A percentile compares a stretch with the other conserved stretches of the same genome.
phyloP scores from a whole-genome alignment of 2,329 filamentous ascomycete genomes.

The Ophiognomonia clavigignenti-juglandacearum region DNA sequence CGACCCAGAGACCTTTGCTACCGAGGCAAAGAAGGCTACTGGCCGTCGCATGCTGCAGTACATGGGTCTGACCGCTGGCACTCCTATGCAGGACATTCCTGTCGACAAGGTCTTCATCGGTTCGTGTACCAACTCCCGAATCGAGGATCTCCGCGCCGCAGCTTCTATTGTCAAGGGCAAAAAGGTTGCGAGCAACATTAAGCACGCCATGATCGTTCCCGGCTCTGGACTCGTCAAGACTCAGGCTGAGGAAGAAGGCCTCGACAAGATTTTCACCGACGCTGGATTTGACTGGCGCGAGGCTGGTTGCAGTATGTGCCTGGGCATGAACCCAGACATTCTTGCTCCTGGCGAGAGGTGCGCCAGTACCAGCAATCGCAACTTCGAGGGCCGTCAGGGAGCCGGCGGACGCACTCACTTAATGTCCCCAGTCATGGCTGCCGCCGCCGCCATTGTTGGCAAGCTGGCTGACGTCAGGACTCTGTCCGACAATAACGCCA shows the following conservation, averaged over 20 bases:
- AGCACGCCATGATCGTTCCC: slow-evolving; percentile 92
- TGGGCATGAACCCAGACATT: slow-evolving; percentile 99
- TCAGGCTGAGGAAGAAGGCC: slow-evolving; percentile 83
- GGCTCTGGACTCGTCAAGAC: slow-evolving; percentile 92
- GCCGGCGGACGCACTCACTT: slow-evolving; percentile 87
- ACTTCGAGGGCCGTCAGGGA: slow-evolving; percentile 95
- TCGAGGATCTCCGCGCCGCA: slow-evolving; percentile 88
- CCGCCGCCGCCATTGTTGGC: slow-evolving; percentile 81
- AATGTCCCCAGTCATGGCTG: slow-evolving; percentile 96
- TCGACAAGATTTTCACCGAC: slow-evolving; percentile 87
- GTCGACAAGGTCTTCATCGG: slow-evolving; percentile 58
- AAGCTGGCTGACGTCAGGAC: slow-evolving; percentile 90
- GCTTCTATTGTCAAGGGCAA: slow-evolving; percentile 81
- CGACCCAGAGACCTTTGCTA: slow-evolving; percentile 79
- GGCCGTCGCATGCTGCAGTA: slow-evolving; percentile 85
- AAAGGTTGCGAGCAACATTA: slow-evolving; percentile 83
- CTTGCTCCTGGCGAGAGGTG: slow-evolving; percentile 88
- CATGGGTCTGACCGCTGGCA: slow-evolving; percentile 87
- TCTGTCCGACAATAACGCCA: slow-evolving; percentile 57
- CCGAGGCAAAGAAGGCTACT: slow-evolving; percentile 72
- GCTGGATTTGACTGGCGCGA: slow-evolving; percentile 98
- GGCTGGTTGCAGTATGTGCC: slow-evolving; percentile 97
- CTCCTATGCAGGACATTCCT: slow-evolving; percentile 83
- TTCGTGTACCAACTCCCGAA: slow-evolving; percentile 86
- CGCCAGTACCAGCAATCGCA: slow-evolving; percentile 92